Conservation (phyloP, 2,329 filamentous ascomycete species). For the Curvularia eragrostidis region DNA sequence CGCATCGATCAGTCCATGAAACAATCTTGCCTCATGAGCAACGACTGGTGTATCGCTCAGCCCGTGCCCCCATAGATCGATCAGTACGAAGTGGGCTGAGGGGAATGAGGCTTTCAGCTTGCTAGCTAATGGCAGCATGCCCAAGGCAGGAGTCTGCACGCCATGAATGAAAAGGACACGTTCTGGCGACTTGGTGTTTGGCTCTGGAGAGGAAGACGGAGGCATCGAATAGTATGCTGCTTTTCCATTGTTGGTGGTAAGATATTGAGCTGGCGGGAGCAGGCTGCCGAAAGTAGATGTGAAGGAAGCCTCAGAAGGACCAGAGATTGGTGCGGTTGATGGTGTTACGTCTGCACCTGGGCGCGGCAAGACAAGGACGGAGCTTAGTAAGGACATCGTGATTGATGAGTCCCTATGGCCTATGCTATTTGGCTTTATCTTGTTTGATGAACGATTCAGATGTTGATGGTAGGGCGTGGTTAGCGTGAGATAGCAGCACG, state of each 20-base stretch:
- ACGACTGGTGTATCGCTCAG: conserved; percentile 57
- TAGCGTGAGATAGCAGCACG: background rate
- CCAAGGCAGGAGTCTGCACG: conserved; percentile 59
- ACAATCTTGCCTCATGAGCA: conserved; percentile 53
- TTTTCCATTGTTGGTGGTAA: conserved; percentile 44
- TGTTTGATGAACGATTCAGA: background rate
- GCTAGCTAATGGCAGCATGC: conserved; percentile 54
- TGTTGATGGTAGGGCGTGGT: conserved; percentile 5
- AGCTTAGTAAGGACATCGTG: background rate
- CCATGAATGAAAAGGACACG: conserved; percentile 59
- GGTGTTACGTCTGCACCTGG: conserved; percentile 20
- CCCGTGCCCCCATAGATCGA: conserved; percentile 63
- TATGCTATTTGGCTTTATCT: background rate
- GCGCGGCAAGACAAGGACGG: conserved; percentile 34
- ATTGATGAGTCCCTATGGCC: background rate
- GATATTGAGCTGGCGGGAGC: conserved; percentile 49
- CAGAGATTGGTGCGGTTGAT: conserved; percentile 40
- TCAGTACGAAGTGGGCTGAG: conserved; percentile 50
- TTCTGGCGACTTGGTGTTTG: conserved; percentile 24
- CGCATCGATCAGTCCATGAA: conserved; percentile 52
- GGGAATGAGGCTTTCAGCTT: conserved; percentile 49
- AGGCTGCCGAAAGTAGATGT: conserved; percentile 49
- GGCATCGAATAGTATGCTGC: conserved; percentile 53
- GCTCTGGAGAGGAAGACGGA: conserved; percentile 46
- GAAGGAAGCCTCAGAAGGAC: conserved; percentile 50